phyloP scores from a whole-genome alignment of 106 monocot genomes.

The Acorus gramineus region DNA sequence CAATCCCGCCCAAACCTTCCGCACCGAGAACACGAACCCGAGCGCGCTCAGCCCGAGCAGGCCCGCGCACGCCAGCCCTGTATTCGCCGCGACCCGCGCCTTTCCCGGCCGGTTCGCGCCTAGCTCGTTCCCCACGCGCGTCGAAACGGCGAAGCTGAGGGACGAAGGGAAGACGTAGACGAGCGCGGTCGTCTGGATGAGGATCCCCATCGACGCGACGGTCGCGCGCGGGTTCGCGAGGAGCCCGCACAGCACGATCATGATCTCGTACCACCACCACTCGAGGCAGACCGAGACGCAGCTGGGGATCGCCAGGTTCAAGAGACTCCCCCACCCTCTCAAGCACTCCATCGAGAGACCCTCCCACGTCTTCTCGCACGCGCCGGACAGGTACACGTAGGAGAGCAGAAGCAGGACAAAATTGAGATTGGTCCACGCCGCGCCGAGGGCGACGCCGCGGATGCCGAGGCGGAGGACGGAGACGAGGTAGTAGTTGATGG shows the following conservation, averaged over 20 bases:
- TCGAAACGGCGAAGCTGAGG: too few relatives aligned
- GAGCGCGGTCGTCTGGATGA: conserved; percentile 32
- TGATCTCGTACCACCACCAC: conserved; percentile 99
- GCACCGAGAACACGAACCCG: conserved; percentile 27
- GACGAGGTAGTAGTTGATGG: conserved; percentile 68
- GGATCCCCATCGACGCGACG: conserved; percentile 54
- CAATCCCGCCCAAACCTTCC: conserved; percentile 41
- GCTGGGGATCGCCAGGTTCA: conserved; percentile 70
- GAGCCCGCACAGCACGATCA: conserved; percentile 72
- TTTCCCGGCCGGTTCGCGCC: conserved; percentile 39
- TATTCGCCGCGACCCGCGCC: conserved; percentile 24
- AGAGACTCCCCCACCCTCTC: conserved; percentile 40
- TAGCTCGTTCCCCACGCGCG: conserved; percentile 3
- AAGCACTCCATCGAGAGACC: conserved; percentile 24
- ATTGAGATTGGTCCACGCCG: conserved; percentile 50
- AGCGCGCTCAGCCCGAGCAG: conserved; percentile 26
- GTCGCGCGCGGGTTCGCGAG: conserved; percentile 41
- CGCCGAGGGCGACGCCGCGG: conserved; percentile 55
- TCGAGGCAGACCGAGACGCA: conserved; percentile 87
- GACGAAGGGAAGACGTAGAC: too few relatives aligned
- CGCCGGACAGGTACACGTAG: conserved; percentile 51
- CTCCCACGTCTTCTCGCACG: conserved; percentile 32
- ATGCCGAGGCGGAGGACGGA: conserved; percentile 48
- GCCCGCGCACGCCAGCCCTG: conserved; percentile 24
- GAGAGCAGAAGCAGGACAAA: conserved; percentile 35